Evolutionary conservation across 805 yeast genomes (phyloP), one percentile per base, ranked within the genome.

Genomic region (Barnettozyma pratensis): DNA sequence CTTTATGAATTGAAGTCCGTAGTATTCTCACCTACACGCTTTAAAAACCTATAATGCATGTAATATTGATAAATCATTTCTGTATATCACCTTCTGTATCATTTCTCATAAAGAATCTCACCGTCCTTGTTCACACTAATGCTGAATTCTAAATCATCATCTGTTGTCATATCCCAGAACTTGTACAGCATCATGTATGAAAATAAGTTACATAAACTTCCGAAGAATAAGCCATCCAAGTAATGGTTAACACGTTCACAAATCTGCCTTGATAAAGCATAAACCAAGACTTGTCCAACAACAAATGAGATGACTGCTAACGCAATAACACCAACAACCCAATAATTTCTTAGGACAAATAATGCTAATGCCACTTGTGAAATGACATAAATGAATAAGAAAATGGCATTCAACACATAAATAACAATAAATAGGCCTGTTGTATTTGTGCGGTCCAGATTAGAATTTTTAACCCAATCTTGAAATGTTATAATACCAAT

Each of bases 151-250:
- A 92, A 80, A 65, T 94, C 98, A 60, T 92, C 98, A 49, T 83
- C 81, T 10, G 98, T 94, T 45, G 92, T 84, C 77, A 91, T 89
- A 61, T 91, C 97, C 97, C 98, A 92, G 57, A 82, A 88, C 68
- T 94, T 91, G 73, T 90, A 92, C 45, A 92, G 74, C 98, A 94
- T 92, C 96, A 94, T 90, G 47, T 86, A 70, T 4, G 96, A 77
- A 59, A 89, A 85, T 44, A 89, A 63, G 62, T 88, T 88, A 62
- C 96, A 79, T 35, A 89, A 59, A 28, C 94, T 78, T 32, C 89
- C 94, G 60, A 91, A 88, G 61, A 92, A 85, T 31, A 89, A 66
- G 1, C 98, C 98, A 62, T 92, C 99, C 26, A 89, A 74, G 64
- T 92, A 94, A 67, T 94, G 99, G 37, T 83, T 79, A 42, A 85